These are phyloP conservation scores for Cinchona pubescens DNA, from an alignment of 257 asterid species.

Conservation along the genomic window DNA sequence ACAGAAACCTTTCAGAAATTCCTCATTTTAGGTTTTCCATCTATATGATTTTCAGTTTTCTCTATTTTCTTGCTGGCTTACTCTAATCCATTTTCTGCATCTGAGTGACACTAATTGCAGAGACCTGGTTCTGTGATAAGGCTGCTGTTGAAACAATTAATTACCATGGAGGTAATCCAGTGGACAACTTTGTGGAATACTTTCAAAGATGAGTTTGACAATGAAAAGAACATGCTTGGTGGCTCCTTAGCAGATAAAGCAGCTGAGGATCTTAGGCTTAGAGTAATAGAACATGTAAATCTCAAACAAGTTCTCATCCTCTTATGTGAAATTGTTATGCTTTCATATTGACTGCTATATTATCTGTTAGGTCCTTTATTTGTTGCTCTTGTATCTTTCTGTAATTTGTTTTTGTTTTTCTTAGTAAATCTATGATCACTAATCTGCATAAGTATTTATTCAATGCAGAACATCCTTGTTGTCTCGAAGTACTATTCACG, in stretches of 20 bases:
- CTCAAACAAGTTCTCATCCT: not conserved
- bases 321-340: not conserved
- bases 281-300: conserved; percentile 93
- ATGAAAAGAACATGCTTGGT: conserved; percentile 80
- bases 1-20: conserved; percentile 86
- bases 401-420: not conserved
- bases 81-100: not conserved
- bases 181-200: conserved; percentile 85
- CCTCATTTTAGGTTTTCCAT: conserved; percentile 69
- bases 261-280: conserved; percentile 76
- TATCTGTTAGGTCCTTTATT: not conserved
- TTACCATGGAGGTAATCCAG: conserved; percentile 92
- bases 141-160: conserved; percentile 71
- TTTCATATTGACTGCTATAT: not conserved
- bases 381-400: not conserved
- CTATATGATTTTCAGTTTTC: not conserved
- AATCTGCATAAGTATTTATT: conserved; percentile 3
- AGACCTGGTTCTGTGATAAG: conserved; percentile 28
- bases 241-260: conserved; percentile 89
- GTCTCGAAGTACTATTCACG: conserved; percentile 90
- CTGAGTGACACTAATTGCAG: not conserved
- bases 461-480: conserved; percentile 87
- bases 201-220: conserved; percentile 87
- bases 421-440: conserved; percentile 2
- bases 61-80: conserved; percentile 2